phyloP scores from a whole-genome alignment of 2,329 filamentous ascomycete species.

The Sporothrix brunneoviolacea region DNA sequence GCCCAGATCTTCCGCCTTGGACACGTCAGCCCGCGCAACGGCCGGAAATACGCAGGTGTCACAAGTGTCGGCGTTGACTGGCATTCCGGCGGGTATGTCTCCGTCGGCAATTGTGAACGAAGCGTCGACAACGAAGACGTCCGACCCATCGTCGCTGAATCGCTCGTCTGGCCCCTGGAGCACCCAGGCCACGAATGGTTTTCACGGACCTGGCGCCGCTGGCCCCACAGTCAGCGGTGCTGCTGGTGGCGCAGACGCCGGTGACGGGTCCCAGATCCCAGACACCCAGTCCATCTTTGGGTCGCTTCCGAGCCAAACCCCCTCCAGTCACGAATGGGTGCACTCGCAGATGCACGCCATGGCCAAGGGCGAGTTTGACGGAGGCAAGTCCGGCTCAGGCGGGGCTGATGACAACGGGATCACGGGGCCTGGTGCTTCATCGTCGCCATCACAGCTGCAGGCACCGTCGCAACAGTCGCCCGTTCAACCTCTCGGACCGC shows the following conservation, averaged over 20 bases:
- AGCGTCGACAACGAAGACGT: conserved; percentile 89
- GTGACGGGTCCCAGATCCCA: conserved; percentile 42
- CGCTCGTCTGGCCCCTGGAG: conserved; percentile 54
- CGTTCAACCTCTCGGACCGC: conserved; percentile 14
- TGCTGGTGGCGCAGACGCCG: conserved; percentile 21
- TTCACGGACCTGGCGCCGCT: conserved; percentile 30
- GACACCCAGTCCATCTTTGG: conserved; percentile 44
- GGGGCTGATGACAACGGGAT: conserved; percentile 20
- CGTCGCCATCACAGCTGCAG: background rate
- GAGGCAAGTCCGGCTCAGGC: conserved; percentile 21
- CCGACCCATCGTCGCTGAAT: conserved; percentile 58
- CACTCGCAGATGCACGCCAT: conserved; percentile 53
- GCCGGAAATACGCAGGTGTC: conserved; percentile 53
- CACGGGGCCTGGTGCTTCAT: background rate
- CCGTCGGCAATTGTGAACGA: conserved; percentile 65
- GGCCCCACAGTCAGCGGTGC: background rate
- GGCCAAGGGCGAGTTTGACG: conserved; percentile 27
- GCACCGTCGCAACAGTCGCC: background rate
- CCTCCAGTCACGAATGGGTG: conserved; percentile 45
- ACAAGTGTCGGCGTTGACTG: conserved; percentile 55
- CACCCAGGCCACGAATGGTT: conserved; percentile 67
- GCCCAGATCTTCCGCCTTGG: conserved; percentile 27
- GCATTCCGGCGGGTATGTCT: conserved; percentile 50
- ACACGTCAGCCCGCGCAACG: conserved; percentile 33
- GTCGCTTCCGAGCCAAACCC: conserved; percentile 32